Evolutionary conservation across 345 rosid species (phyloP), one percentile per base, ranked within the genome.

Genomic region (Erucastrum elatum): DNA sequence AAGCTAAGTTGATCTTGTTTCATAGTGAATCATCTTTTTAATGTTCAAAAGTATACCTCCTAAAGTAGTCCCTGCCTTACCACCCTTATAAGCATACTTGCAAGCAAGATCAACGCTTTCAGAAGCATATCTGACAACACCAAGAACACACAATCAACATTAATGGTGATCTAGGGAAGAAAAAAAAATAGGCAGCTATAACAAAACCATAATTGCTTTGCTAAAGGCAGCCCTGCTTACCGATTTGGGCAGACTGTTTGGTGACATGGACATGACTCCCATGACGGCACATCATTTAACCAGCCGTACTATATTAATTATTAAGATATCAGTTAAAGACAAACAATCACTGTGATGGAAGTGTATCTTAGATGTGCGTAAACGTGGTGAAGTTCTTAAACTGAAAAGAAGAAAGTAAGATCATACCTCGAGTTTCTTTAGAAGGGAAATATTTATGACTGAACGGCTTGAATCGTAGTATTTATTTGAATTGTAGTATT

Each of bases 221-320:
- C 37, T 34, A 58, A 25, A 5, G 4, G 6, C 9, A 56, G 13
- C n/a, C n/a, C 12, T 25, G 39, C 94, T 84, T 85, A 92, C 97
- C 53, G 66, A 77, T 94, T 82, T 29, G 98, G 94, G 79, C 98
- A 94, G 27, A 82, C 89, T 4, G 90, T 88, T 46, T 74, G 66
- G 81, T 89, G 81, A 44, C 72, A 8, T 66, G 53, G 77, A 75
- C 97, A 94, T 66, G 77, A 53, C 74, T 79, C 89, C 97, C 95
- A 94, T 15, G 61, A 69, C 7, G 87, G 63, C 63, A 81, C 60
- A 44, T 87, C 87, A 75, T 87, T 82, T 80, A 85, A 83, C 98
- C 97, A 89, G 72, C 82, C 84, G 71, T 86, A 90, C 97, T 74
- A 66, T 34, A 34, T 34, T 34, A 34, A 34, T 34, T 37, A 75